Evolutionary conservation across 1,284 basidiomycete genomes (phyloP).

Genomic region (Filobasidium uniguttulatum): DNA sequence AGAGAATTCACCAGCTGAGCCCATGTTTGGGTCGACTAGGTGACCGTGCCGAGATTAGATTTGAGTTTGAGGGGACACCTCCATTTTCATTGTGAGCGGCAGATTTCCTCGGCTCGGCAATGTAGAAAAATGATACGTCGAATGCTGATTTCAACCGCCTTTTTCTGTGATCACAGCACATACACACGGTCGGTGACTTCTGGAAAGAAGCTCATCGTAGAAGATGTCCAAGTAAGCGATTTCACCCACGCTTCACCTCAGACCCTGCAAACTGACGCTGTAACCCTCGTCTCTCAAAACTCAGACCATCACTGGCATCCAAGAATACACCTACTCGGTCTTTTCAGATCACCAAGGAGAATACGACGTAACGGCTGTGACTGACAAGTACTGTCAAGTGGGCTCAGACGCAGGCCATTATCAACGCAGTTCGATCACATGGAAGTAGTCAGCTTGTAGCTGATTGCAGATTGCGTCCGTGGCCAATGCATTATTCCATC

Average conservation of each 20-base stretch:
- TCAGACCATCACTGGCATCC: conserved; percentile 64
- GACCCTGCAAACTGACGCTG: no score
- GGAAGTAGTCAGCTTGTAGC: no score
- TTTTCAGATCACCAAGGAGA: conserved; percentile 73
- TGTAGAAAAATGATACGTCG: conserved; percentile 18
- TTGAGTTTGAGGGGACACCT: conserved; percentile 74
- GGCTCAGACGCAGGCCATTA: no score
- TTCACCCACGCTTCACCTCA: background rate
- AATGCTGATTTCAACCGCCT: background rate
- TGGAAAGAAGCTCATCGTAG: conserved; percentile 35
- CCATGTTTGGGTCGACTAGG: conserved; percentile 39
- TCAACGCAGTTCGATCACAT: no score
- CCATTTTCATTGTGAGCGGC: conserved; percentile 81
- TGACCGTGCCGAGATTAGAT: conserved; percentile 83
- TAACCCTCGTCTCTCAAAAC: background rate
- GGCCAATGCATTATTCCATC: no score
- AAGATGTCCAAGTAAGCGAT: conserved; percentile 56
- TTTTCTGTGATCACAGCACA: conserved; percentile 6
- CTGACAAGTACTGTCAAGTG: conserved; percentile 55
- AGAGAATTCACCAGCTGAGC: background rate
- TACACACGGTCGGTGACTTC: conserved; percentile 10
- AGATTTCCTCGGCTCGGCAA: no score
- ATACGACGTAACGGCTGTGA: conserved; percentile 61
- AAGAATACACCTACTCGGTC: conserved; percentile 65
- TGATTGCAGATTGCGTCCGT: no score